These are phyloP conservation scores for Austroboletus novae-zelandiae DNA, from an alignment of 1,284 basidiomycete genomes.

Conservation along the genomic window DNA sequence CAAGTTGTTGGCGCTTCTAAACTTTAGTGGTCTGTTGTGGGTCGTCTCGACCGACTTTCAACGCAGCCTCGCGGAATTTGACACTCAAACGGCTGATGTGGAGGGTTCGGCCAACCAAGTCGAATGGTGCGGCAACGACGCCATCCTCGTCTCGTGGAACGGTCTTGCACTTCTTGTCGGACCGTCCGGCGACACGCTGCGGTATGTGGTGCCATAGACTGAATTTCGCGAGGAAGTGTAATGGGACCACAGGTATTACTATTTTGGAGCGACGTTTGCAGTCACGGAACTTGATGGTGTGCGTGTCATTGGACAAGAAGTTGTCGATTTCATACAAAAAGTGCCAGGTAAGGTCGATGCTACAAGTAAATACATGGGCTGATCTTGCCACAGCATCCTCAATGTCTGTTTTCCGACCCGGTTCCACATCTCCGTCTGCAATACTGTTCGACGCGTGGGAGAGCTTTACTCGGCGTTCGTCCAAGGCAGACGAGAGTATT, in stretches of 20 bases:
- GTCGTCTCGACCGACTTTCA: conserved; percentile 94
- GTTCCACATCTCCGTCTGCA: conserved; percentile 88
- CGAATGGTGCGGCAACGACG: conserved; percentile 97
- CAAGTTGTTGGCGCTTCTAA: conserved; percentile 86
- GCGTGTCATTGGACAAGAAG: conserved; percentile 75
- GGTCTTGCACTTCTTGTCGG: conserved; percentile 84
- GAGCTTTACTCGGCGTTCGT: conserved; percentile 78
- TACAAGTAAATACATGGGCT: conserved; percentile 4
- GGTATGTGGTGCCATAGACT: conserved; percentile 47
- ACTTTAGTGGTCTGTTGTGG: conserved; percentile 73
- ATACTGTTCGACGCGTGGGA: conserved; percentile 93
- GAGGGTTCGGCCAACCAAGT: conserved; percentile 65
- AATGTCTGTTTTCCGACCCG: conserved; percentile 85
- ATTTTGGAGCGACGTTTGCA: conserved; percentile 73
- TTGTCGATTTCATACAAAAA: conserved; percentile 91
- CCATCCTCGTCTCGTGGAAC: conserved; percentile 85
- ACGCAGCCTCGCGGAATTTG: conserved; percentile 84
- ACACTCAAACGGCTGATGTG: conserved; percentile 54
- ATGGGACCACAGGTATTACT: conserved; percentile 69
- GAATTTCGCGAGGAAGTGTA: conserved; percentile 27
- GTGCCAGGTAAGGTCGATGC: conserved; percentile 66
- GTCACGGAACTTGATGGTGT: conserved; percentile 88
- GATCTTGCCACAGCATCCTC: conserved; percentile 53
- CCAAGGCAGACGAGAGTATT: conserved; percentile 92
- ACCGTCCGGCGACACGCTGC: conserved; percentile 85